phyloP scores from a whole-genome alignment of 306 rosid species.

The Cicer bijugum region DNA sequence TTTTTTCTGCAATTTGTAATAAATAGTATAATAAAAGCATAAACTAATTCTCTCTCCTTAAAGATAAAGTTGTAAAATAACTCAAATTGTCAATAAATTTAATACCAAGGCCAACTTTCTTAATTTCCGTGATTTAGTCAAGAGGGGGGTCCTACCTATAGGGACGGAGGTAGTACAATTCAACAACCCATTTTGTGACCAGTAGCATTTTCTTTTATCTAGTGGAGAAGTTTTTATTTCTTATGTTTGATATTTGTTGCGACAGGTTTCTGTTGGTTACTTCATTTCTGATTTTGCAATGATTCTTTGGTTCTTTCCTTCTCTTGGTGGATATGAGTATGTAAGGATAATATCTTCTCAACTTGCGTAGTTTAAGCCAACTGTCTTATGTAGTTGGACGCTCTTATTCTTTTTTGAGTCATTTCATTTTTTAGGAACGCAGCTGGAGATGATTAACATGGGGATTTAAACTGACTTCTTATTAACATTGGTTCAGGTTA shows the following conservation, averaged over 20 bases:
- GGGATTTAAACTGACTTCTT: slow-evolving; percentile 43
- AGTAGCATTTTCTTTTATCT: slow-evolving; percentile 26
- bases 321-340: slow-evolving; percentile 93
- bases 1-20: no score
- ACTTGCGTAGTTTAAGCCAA: slow-evolving; percentile 26
- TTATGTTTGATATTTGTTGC: slow-evolving; percentile 38
- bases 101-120: no score
- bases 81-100: no score
- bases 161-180: not conserved
- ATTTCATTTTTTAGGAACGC: slow-evolving; percentile 46
- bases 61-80: no score
- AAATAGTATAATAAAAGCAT: no score
- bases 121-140: no score
- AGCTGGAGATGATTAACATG: slow-evolving; percentile 40
- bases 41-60: no score
- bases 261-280: slow-evolving; percentile 89
- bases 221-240: slow-evolving; percentile 23
- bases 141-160: no score
- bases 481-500: slow-evolving; percentile 65
- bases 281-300: slow-evolving; percentile 76
- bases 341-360: slow-evolving; percentile 64
- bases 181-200: not conserved
- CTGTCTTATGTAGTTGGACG: slow-evolving; percentile 26
- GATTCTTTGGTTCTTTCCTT: slow-evolving; percentile 86
- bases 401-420: slow-evolving; percentile 43